These are phyloP conservation scores for Pichia sp. DNA, from an alignment of 1,139 yeast genomes.

Conservation along the genomic window DNA sequence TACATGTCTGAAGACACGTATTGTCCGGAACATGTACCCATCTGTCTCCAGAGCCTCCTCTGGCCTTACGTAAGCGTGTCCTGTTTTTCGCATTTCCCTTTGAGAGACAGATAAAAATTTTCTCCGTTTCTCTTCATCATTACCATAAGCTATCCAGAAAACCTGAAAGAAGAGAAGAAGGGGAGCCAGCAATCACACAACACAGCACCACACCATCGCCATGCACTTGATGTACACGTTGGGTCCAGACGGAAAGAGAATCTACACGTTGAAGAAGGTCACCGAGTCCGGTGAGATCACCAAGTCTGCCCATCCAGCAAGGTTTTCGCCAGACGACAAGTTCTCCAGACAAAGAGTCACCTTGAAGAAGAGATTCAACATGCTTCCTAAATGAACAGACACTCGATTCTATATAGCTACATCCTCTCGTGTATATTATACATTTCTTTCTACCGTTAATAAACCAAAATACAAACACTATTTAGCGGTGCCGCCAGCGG, in stretches of 20 bases:
- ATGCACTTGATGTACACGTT: conserved; percentile 99
- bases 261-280: conserved; percentile 82
- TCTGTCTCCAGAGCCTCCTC: background rate
- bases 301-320: conserved; percentile 98
- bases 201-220: background rate
- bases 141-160: background rate
- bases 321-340: conserved; percentile 99
- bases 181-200: background rate
- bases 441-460: background rate
- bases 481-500: background rate
- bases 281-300: conserved; percentile 90
- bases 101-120: background rate
- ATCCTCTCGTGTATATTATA: conserved; percentile 2
- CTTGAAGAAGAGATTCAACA: conserved; percentile 86
- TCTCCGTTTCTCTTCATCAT: background rate
- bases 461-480: background rate
- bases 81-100: background rate
- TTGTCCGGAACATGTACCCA: background rate
- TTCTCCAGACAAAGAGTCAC: conserved; percentile 99
- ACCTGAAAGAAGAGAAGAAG: too few relatives aligned
- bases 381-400: conserved; percentile 68
- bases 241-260: conserved; percentile 91
- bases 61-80: background rate
- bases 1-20: too few relatives aligned
- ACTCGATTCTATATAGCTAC: background rate